phyloP scores from a whole-genome alignment of 176 grass and related monocot genomes.

The Aegilops speltoides region DNA sequence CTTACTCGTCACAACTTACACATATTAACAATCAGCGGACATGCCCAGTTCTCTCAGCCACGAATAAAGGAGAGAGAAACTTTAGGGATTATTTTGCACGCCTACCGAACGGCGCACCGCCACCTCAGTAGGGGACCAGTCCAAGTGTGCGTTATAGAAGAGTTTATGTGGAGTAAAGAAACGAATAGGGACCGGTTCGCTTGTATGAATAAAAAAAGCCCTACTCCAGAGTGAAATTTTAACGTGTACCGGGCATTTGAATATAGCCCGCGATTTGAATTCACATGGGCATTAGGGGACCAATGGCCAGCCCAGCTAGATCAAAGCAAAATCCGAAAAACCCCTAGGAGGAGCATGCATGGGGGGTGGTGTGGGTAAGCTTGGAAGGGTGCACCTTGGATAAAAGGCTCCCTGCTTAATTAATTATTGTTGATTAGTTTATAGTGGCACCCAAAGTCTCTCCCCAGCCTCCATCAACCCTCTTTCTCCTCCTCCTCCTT shows the following conservation, averaged over 20 bases:
- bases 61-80: not conserved
- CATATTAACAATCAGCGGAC: not conserved
- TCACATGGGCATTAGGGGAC: conserved; percentile 44
- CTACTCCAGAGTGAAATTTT: not conserved
- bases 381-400: conserved; percentile 24
- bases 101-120: not conserved
- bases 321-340: conserved; percentile 26
- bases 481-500: conserved; percentile 41
- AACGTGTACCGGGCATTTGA: not conserved
- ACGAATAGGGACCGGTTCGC: not conserved
- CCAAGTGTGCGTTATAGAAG: not conserved
- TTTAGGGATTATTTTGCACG: not conserved
- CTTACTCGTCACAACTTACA: not conserved
- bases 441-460: conserved; percentile 38
- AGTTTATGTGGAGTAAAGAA: not conserved
- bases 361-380: not conserved
- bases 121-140: conserved; percentile 10
- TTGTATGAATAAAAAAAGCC: not conserved
- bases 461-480: conserved; percentile 21
- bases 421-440: conserved; percentile 15
- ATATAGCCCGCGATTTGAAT: conserved; percentile 19
- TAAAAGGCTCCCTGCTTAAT: not conserved
- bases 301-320: not conserved
- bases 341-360: conserved; percentile 9
- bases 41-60: not conserved